Evolutionary conservation across 2,329 filamentous ascomycete genomes (phyloP).

Genomic region (Aureobasidium pullulans): DNA sequence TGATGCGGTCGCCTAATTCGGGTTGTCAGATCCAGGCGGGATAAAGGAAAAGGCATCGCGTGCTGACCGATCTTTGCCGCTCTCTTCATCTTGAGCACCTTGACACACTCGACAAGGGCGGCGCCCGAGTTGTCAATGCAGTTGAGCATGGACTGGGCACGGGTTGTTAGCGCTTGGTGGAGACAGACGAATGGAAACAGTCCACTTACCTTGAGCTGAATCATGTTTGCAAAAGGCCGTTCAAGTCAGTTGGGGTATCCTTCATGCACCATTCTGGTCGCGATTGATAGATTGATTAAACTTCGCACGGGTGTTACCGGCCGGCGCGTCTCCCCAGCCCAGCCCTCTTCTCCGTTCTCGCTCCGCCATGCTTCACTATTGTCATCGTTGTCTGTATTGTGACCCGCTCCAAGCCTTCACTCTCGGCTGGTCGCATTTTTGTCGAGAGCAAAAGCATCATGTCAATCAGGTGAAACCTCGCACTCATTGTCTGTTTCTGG

Average conservation of each 20-base stretch:
- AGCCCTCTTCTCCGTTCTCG: not conserved
- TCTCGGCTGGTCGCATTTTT: not conserved
- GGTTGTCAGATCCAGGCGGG: constrained; percentile 1
- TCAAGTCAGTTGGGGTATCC: not conserved
- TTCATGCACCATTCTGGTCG: not conserved
- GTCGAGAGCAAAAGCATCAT: not conserved
- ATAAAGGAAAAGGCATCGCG: not conserved
- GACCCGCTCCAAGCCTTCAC: not conserved
- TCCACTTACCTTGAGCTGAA: constrained; percentile 46
- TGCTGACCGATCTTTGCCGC: constrained; percentile 77
- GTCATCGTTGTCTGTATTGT: not conserved
- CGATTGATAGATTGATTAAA: not conserved
- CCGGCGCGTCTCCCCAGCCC: not conserved
- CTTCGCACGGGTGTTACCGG: not conserved
- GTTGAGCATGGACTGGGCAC: constrained; percentile 78
- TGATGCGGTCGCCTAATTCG: constrained; percentile 77
- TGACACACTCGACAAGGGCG: constrained; percentile 91
- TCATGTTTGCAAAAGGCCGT: constrained; percentile 55
- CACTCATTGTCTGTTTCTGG: constrained; percentile 6
- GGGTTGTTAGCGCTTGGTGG: not conserved
- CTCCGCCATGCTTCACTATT: not conserved
- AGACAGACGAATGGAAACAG: not conserved
- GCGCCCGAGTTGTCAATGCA: constrained; percentile 99
- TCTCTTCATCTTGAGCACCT: constrained; percentile 84
- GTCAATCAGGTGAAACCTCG: constrained; percentile 3